Percentiles rank a stretch among this genome's conserved stretches.
These are phyloP conservation scores for Plasmodium yoelii DNA, from an alignment of 169 alveolate species.

Conservation along the genomic window DNA sequence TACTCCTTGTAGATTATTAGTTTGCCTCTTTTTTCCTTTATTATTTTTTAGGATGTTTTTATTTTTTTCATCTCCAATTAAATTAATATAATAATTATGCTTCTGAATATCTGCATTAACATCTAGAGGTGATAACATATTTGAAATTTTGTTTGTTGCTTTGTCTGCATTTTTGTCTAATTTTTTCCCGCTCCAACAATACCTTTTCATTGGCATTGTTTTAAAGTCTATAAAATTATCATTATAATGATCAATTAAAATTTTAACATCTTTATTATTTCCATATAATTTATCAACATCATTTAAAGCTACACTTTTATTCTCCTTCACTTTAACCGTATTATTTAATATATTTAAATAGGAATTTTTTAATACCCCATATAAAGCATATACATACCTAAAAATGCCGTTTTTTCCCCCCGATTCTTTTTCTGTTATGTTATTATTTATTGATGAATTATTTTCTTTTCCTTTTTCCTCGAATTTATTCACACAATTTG, in stretches of 20 bases:
- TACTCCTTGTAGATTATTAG: not conserved
- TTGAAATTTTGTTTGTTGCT: slow-evolving; percentile 50
- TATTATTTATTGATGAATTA: not conserved
- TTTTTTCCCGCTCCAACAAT: slow-evolving; percentile 69
- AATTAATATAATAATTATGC: slow-evolving; percentile 13
- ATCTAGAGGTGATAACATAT: slow-evolving; percentile 31
- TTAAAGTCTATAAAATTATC: slow-evolving; percentile 40
- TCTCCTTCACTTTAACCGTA: not conserved
- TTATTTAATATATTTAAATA: not conserved
- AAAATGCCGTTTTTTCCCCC: not conserved
- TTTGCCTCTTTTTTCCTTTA: not conserved
- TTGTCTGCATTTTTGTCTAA: slow-evolving; percentile 4
- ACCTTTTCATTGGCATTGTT: slow-evolving; percentile 11
- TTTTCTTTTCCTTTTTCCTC: not conserved
- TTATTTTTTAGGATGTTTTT: not conserved
- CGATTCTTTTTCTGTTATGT: too few relatives aligned
- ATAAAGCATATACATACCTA: not conserved
- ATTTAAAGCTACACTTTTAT: not conserved
- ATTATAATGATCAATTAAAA: slow-evolving; percentile 30
- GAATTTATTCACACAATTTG: not conserved
- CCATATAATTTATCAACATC: not conserved
- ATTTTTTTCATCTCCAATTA: not conserved
- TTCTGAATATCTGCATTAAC: slow-evolving; percentile 19
- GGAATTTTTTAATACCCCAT: not conserved
- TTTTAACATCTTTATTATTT: not conserved